Conservation (phyloP, 495 filamentous ascomycete species). For the Emericellopsis terricola region DNA sequence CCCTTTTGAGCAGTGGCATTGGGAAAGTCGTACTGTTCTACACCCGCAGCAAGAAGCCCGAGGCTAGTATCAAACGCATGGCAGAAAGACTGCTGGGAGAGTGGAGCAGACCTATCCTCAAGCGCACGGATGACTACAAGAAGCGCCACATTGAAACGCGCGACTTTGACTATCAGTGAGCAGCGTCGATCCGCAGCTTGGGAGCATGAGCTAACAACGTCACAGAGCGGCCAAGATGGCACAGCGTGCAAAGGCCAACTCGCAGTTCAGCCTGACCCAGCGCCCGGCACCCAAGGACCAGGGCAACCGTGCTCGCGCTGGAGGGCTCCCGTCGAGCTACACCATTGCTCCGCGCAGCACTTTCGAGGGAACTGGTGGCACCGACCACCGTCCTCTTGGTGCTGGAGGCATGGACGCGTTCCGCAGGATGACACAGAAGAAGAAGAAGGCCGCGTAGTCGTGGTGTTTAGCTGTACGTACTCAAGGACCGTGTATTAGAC, state of each 20-base stretch:
- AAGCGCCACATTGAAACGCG: conserved; percentile 47
- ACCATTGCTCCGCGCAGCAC: conserved; percentile 55
- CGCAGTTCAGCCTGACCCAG: conserved; percentile 27
- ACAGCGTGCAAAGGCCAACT: conserved; percentile 21
- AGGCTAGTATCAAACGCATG: conserved; percentile 75
- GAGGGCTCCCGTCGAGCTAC: conserved; percentile 58
- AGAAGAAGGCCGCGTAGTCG: conserved; percentile 31
- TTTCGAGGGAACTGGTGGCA: conserved; percentile 20
- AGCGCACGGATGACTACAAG: conserved; percentile 80
- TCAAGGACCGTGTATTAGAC: not conserved
- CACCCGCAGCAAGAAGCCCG: conserved; percentile 77
- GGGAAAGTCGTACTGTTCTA: conserved; percentile 95
- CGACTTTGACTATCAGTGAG: conserved; percentile 35
- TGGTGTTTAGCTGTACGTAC: no score
- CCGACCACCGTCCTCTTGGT: conserved; percentile 42
- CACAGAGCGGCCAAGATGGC: conserved; percentile 32
- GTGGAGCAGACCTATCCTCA: conserved; percentile 93
- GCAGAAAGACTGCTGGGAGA: conserved; percentile 81
- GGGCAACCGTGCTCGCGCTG: conserved; percentile 53
- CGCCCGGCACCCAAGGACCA: conserved; percentile 41
- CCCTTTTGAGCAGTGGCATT: conserved; percentile 75
- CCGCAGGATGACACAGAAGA: conserved; percentile 60
- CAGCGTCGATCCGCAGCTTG: conserved; percentile 1
- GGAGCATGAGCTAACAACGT: not conserved
- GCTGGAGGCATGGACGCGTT: conserved; percentile 64